Evolutionary conservation across 2,329 filamentous ascomycete species (phyloP), one percentile per base, ranked within the genome.

Genomic region (Ceratocystis alfenasii): DNA sequence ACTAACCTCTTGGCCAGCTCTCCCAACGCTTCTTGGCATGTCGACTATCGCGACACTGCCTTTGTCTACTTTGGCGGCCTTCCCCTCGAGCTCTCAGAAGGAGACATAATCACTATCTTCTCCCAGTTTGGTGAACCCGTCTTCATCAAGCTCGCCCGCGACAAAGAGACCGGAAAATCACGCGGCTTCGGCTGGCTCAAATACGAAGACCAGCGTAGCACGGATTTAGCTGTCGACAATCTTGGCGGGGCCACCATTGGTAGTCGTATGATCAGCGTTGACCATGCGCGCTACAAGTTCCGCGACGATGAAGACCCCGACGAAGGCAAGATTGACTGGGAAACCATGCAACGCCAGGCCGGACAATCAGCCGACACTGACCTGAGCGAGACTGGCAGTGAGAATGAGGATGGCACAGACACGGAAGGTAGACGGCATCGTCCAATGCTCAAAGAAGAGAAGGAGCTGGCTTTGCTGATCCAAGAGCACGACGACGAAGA

Each of bases 201-300:
- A 74, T 99, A 97, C 76, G 94, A 99, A 74, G 93, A 99, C 75
- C 94, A 99, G 78, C 83, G 93, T 70, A 96, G 92, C 76, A 95
- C 90, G 69, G 93, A 97, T 75, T 78, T 99, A 53, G 94, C 95
- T 0, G 95, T 99, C 8, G 94, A 99, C 76, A 99, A 99, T 74
- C 78, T 99, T 4, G 89, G 91, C 48, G 94, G 94, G 41, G 87
- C 92, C 7, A 88, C 86, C 36, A 86, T 99, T 20, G 80, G 89
- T 73, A 92, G 91, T 1, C 82, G 92, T 53, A 76, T 93, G 67
- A 76, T 99, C 53, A 84, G 88, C 68, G 94, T 99, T 12, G 94
- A 99, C 74, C 94, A 99, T 76, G 89, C 91, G 30, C 80, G 92
- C 64, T 99, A 99, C 76, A 95, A 96, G 79, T 80, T 84, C 59